Conservation (phyloP, 1,139 yeast genomes). For the Protomyces inundatus region DNA sequence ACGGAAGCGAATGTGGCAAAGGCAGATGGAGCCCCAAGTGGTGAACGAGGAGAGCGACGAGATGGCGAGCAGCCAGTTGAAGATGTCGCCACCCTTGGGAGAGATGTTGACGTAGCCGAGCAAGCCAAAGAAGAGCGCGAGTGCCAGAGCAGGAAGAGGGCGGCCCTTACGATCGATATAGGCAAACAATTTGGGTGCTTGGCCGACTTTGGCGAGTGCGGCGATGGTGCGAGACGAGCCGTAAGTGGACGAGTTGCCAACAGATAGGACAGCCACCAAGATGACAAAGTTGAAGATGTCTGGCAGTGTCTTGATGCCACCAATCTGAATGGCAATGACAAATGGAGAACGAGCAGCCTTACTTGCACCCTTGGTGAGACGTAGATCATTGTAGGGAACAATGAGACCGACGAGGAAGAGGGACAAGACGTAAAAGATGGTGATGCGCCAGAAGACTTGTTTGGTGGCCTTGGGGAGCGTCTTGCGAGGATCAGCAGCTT, state of each 20-base stretch:
- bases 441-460: slow-evolving; percentile 68
- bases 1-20: slow-evolving; percentile 75
- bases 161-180: slow-evolving; percentile 71
- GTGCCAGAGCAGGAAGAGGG: slow-evolving; percentile 60
- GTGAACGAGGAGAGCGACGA: slow-evolving; percentile 75
- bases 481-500: slow-evolving; percentile 66
- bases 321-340: slow-evolving; percentile 59
- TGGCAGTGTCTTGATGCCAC: slow-evolving; percentile 56
- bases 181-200: slow-evolving; percentile 64
- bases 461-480: slow-evolving; percentile 64
- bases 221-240: slow-evolving; percentile 77
- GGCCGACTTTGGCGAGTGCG: slow-evolving; percentile 72
- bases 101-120: slow-evolving; percentile 69
- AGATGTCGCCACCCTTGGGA: slow-evolving; percentile 61
- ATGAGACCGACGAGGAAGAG: slow-evolving; percentile 61
- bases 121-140: slow-evolving; percentile 57
- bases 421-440: slow-evolving; percentile 58
- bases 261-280: slow-evolving; percentile 60
- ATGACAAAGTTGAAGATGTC: slow-evolving; percentile 69
- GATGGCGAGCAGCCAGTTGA: slow-evolving; percentile 70
- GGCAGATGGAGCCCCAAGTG: slow-evolving; percentile 71
- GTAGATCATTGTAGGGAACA: slow-evolving; percentile 70
- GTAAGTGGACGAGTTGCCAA: slow-evolving; percentile 69
- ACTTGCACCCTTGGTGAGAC: slow-evolving; percentile 43
- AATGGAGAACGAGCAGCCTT: slow-evolving; percentile 65